phyloP scores from a whole-genome alignment of 345 rosid species.

The Boechera retrofracta region DNA sequence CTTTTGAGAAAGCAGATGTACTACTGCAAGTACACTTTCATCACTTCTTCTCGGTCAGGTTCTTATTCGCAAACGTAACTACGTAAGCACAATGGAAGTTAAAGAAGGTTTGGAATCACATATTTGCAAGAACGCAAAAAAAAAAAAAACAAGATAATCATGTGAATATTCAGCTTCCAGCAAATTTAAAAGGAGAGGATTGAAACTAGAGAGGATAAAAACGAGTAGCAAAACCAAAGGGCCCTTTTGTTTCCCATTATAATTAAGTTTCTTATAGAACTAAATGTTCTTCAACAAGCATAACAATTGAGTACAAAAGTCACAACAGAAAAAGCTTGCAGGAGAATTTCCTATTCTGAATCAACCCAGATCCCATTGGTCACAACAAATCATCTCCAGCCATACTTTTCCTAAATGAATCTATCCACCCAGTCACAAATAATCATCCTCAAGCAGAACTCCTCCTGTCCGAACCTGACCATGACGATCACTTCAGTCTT shows the following conservation, averaged over 20 bases:
- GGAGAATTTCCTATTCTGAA: constrained; percentile 19
- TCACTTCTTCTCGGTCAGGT: neutral
- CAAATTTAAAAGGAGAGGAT: neutral
- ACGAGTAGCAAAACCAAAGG: neutral
- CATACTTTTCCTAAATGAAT: constrained; percentile 4
- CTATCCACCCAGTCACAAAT: constrained; percentile 29
- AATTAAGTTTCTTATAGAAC: constrained; percentile 1
- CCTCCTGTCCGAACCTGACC: neutral
- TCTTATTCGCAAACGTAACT: neutral
- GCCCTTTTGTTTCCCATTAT: neutral
- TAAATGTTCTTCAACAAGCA: constrained; percentile 3
- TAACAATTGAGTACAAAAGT: constrained; percentile 25
- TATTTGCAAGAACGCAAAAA: neutral
- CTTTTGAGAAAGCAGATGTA: constrained; percentile 7
- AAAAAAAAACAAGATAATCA: neutral
- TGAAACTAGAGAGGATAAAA: neutral
- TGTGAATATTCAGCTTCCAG: neutral
- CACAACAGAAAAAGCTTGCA: constrained; percentile 14
- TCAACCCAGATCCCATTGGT: constrained; percentile 15
- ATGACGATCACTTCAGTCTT: neutral
- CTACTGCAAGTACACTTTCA: neutral
- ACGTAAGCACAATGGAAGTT: neutral
- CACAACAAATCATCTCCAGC: neutral
- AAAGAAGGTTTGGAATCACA: constrained; percentile 1
- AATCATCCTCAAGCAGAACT: constrained; percentile 2